These are phyloP conservation scores for Colletotrichum nymphaeae DNA, from an alignment of 2,329 filamentous ascomycete species.

Conservation along the genomic window DNA sequence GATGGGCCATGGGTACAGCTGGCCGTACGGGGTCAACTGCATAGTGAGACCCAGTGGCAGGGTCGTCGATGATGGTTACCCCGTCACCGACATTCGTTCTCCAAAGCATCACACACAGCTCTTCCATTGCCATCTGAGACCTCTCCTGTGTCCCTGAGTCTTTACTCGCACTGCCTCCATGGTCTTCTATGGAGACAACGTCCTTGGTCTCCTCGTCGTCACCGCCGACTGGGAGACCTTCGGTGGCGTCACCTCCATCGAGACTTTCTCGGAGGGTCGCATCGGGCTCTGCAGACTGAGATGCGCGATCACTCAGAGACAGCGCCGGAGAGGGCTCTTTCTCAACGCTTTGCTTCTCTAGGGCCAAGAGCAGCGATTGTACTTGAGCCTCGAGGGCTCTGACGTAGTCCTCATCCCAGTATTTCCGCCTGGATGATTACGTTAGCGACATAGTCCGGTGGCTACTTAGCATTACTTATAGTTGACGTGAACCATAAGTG, in stretches of 20 bases:
- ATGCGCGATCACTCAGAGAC: neutral
- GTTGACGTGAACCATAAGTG: neutral
- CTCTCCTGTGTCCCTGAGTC: constrained; percentile 13
- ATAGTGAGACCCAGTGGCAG: constrained; percentile 27
- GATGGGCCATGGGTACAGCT: neutral
- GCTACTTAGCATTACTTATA: neutral
- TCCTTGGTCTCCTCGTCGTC: neutral
- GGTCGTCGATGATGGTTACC: constrained; percentile 36
- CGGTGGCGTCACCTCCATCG: neutral
- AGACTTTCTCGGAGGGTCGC: neutral
- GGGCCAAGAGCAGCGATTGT: constrained; percentile 31
- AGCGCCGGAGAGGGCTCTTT: constrained; percentile 11
- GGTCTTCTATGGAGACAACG: neutral
- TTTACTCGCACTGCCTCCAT: neutral
- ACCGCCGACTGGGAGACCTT: neutral
- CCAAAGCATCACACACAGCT: constrained; percentile 37
- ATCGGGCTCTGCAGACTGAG: neutral
- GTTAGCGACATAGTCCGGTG: neutral
- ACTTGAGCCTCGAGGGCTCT: constrained; percentile 36
- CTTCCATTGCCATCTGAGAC: constrained; percentile 36
- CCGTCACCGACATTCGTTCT: constrained; percentile 36
- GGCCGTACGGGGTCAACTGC: constrained; percentile 8
- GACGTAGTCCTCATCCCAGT: constrained; percentile 38
- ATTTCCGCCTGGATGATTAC: constrained; percentile 31
- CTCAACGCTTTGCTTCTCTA: constrained; percentile 27